These are phyloP conservation scores for Geotrichum bryndzae DNA, from an alignment of 1,139 yeast species.

Conservation along the genomic window DNA sequence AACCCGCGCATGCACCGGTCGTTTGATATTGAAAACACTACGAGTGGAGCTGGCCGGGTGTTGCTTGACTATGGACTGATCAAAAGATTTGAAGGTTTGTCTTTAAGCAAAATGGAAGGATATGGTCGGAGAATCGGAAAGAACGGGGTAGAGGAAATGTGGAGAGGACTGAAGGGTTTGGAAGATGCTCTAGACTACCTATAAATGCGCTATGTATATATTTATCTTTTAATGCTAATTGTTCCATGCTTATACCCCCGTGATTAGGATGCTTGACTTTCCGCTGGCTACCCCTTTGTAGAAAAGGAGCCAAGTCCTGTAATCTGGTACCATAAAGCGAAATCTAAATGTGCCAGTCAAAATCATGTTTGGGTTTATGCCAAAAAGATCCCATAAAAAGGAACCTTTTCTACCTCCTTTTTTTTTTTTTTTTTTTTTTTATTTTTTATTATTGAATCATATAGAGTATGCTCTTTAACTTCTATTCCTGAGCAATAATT, in stretches of 20 bases:
- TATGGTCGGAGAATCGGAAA: constrained; percentile 35
- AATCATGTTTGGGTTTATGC: not conserved
- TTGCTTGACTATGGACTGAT: constrained; percentile 29
- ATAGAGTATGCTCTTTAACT: not conserved
- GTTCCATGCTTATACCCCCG: not conserved
- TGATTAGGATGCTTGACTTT: not conserved
- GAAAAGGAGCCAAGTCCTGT: not conserved
- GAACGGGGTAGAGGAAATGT: constrained; percentile 29
- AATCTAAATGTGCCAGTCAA: not conserved
- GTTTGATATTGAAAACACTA: constrained; percentile 17
- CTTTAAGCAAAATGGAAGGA: constrained; percentile 25
- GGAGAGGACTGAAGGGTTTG: constrained; percentile 16
- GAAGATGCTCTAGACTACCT: not conserved
- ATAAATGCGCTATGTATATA: not conserved
- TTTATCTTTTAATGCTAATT: not conserved
- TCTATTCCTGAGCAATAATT: not conserved
- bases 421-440: not conserved
- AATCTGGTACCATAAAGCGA: not conserved
- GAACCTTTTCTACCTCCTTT: not conserved
- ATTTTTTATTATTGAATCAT: not conserved
- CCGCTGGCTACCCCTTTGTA: not conserved
- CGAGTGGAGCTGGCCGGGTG: constrained; percentile 18
- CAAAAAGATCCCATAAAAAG: not conserved
- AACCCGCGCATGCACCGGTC: constrained; percentile 51
- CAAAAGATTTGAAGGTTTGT: constrained; percentile 24